Evolutionary conservation across 164 flowering plant genomes (phyloP).

Genomic region (Vitis amurensis): DNA sequence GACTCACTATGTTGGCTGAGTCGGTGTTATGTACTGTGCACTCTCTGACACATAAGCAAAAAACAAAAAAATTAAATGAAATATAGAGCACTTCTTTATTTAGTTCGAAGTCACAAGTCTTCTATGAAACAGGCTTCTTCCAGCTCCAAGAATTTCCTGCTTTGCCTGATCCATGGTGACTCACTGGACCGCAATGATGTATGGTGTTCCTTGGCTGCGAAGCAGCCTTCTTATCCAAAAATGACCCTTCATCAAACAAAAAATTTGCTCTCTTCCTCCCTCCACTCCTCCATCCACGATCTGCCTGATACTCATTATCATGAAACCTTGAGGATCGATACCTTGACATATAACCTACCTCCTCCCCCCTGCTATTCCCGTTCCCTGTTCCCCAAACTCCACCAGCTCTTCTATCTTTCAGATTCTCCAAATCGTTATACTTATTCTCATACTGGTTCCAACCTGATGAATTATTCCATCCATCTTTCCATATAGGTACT

Average conservation of each 20-base stretch:
- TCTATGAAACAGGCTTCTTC: constrained; percentile 22
- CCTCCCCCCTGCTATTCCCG: constrained; percentile 9
- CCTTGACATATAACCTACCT: constrained; percentile 19
- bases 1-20: too few species aligned
- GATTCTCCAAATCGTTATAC: background rate
- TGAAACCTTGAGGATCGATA: constrained; percentile 30
- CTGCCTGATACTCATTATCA: constrained; percentile 4
- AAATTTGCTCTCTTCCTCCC: constrained; percentile 20
- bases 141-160: constrained; percentile 16
- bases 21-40: too few species aligned
- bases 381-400: constrained; percentile 17
- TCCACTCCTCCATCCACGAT: constrained; percentile 22
- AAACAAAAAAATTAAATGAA: too few species aligned
- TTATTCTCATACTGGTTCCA: constrained; percentile 14
- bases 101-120: too few species aligned
- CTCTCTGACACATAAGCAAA: too few species aligned
- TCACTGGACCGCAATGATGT: constrained; percentile 21
- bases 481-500: constrained; percentile 6
- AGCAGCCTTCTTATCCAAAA: constrained; percentile 5
- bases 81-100: too few species aligned
- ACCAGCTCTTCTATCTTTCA: background rate
- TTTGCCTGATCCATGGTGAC: constrained; percentile 18
- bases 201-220: constrained; percentile 25
- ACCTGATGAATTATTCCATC: constrained; percentile 7
- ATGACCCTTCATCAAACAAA: background rate